Evolutionary conservation across 2,329 filamentous ascomycete genomes (phyloP).

Genomic region (Trichoderma polysporum): DNA sequence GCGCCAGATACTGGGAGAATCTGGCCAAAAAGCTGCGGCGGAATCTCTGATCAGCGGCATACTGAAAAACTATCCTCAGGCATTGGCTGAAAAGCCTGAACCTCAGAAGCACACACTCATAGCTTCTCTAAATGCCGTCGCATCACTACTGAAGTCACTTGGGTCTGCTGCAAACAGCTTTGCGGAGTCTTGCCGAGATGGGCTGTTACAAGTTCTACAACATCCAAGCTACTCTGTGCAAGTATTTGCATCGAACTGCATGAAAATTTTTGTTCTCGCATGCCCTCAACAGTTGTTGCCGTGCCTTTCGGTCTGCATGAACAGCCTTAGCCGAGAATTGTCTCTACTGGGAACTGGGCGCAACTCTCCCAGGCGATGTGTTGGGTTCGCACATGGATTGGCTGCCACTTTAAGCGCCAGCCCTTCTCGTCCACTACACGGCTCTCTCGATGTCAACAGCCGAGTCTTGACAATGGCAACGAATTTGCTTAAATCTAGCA

Average conservation of each 20-base stretch:
- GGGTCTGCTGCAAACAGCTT: constrained; percentile 79
- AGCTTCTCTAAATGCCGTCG: constrained; percentile 73
- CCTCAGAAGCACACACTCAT: constrained; percentile 85
- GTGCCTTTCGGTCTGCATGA: constrained; percentile 93
- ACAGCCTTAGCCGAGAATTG: constrained; percentile 85
- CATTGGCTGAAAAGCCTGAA: constrained; percentile 80
- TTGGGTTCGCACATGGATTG: constrained; percentile 88
- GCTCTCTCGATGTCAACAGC: constrained; percentile 93
- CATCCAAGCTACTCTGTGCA: constrained; percentile 97
- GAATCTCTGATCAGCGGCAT: constrained; percentile 81
- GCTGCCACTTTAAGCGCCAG: constrained; percentile 90
- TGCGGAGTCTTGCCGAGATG: constrained; percentile 82
- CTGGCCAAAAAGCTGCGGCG: constrained; percentile 80
- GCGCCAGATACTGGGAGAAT: constrained; percentile 79
- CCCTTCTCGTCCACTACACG: constrained; percentile 82
- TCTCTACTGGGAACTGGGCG: constrained; percentile 71
- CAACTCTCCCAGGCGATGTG: constrained; percentile 77
- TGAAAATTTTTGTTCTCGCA: constrained; percentile 83
- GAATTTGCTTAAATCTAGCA: constrained; percentile 85
- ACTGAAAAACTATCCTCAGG: constrained; percentile 91
- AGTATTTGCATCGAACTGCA: constrained; percentile 79
- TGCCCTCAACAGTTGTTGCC: constrained; percentile 90
- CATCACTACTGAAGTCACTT: constrained; percentile 73
- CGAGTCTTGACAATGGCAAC: constrained; percentile 89
- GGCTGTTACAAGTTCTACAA: constrained; percentile 82